Conservation (phyloP, 176 grass and related monocot species). For the Olyra latifolia region DNA sequence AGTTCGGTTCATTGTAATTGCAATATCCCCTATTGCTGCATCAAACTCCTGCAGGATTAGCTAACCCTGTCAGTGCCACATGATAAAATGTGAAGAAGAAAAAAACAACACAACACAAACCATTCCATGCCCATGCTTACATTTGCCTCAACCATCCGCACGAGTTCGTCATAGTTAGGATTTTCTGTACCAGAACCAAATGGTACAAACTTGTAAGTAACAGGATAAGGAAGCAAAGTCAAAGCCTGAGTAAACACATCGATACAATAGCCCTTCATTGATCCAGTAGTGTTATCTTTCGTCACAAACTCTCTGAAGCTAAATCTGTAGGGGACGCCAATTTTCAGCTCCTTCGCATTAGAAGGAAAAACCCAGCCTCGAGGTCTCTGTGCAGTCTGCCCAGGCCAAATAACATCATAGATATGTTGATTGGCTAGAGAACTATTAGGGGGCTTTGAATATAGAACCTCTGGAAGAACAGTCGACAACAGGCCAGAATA, state of each 20-base stretch:
- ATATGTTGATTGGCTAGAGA: constrained; percentile 65
- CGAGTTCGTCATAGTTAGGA: constrained; percentile 62
- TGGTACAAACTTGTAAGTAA: constrained; percentile 72
- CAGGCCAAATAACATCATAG: constrained; percentile 93
- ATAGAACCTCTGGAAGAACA: constrained; percentile 64
- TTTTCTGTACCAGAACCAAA: constrained; percentile 73
- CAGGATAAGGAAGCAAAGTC: constrained; percentile 87
- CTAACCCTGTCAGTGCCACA: constrained; percentile 11
- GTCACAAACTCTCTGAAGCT: constrained; percentile 69
- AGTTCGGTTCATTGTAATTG: constrained; percentile 76
- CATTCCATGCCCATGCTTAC: constrained; percentile 51
- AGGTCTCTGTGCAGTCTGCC: constrained; percentile 64
- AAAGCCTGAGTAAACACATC: constrained; percentile 90
- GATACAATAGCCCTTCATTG: constrained; percentile 78
- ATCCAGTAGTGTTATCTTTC: constrained; percentile 49
- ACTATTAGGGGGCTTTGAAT: constrained; percentile 63
- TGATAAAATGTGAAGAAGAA: constrained; percentile 23
- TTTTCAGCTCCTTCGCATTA: constrained; percentile 78
- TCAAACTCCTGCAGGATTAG: constrained; percentile 67
- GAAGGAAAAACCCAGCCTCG: constrained; percentile 88
- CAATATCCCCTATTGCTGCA: constrained; percentile 79
- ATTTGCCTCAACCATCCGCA: constrained; percentile 61
- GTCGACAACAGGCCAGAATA: constrained; percentile 69
- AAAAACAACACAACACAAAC: background rate
- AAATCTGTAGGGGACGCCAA: constrained; percentile 78